A percentile compares a stretch with the other conserved stretches of the same genome.
These are phyloP conservation scores for Fusarium lyarnte DNA, from an alignment of 2,329 filamentous ascomycete species.

Conservation along the genomic window DNA sequence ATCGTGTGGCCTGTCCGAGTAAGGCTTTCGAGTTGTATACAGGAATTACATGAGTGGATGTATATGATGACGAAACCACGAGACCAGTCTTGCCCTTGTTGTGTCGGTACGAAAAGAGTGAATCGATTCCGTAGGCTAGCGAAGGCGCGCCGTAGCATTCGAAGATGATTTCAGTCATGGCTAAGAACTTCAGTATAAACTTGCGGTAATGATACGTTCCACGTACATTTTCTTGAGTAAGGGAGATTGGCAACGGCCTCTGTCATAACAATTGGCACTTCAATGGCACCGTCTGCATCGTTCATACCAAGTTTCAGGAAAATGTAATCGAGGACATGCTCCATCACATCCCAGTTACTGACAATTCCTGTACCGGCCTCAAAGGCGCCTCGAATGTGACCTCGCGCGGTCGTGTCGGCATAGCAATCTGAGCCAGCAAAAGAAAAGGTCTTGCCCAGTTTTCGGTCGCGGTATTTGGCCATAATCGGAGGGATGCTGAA, in stretches of 20 bases:
- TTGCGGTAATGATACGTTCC: neutral
- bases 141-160: slow-evolving; percentile 94
- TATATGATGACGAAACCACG: slow-evolving; percentile 91
- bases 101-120: slow-evolving; percentile 93
- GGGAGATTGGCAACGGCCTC: slow-evolving; percentile 91
- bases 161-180: slow-evolving; percentile 97
- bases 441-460: slow-evolving; percentile 88
- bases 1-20: slow-evolving; percentile 82
- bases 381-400: slow-evolving; percentile 90
- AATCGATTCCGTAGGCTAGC: slow-evolving; percentile 93
- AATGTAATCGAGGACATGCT: slow-evolving; percentile 91
- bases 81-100: slow-evolving; percentile 89
- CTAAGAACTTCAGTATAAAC: slow-evolving; percentile 56
- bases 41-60: slow-evolving; percentile 93
- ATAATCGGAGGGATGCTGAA: slow-evolving; percentile 87
- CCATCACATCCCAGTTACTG: slow-evolving; percentile 98
- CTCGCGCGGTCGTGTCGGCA: slow-evolving; percentile 89
- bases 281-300: slow-evolving; percentile 75
- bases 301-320: slow-evolving; percentile 95
- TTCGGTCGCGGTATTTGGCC: slow-evolving; percentile 94
- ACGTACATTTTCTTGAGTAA: slow-evolving; percentile 86
- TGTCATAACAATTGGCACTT: slow-evolving; percentile 92
- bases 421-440: slow-evolving; percentile 95
- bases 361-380: slow-evolving; percentile 91
- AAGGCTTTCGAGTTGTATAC: slow-evolving; percentile 88